Evolutionary conservation across 257 asterid species (phyloP).

Genomic region (Gynochthodes officinalis): DNA sequence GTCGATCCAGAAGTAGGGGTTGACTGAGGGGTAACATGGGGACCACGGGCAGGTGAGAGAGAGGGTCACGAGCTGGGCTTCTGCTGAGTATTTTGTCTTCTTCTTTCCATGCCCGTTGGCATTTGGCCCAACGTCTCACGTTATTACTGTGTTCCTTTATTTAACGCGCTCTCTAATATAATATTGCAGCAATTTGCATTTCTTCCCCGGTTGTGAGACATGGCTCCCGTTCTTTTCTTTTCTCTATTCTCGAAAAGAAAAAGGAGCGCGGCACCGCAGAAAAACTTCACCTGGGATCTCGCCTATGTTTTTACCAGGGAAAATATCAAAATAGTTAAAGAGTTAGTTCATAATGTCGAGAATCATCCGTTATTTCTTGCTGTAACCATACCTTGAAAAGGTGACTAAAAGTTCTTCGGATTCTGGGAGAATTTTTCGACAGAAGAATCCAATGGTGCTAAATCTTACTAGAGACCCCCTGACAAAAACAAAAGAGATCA

Average conservation of each 20-base stretch:
- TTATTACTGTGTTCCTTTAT: slow-evolving; percentile 8
- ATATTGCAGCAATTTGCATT: background rate
- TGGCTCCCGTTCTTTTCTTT: background rate
- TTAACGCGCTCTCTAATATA: too few relatives aligned
- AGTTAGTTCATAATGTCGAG: background rate
- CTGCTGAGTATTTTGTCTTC: slow-evolving; percentile 14
- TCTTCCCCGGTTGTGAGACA: background rate
- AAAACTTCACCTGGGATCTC: too few relatives aligned
- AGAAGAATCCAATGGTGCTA: background rate
- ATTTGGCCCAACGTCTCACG: slow-evolving; percentile 5
- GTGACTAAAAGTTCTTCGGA: too few relatives aligned
- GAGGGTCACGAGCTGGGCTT: slow-evolving; percentile 19
- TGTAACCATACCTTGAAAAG: background rate
- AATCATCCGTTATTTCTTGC: background rate
- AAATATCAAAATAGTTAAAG: too few relatives aligned
- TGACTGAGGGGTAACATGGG: slow-evolving; percentile 8
- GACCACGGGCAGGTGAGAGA: background rate
- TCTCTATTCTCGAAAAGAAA: background rate
- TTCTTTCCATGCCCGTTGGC: background rate
- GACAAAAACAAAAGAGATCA: background rate
- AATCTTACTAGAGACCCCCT: too few relatives aligned
- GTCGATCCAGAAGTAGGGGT: slow-evolving; percentile 7
- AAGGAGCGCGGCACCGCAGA: background rate
- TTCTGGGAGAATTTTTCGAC: background rate
- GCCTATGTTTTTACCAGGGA: background rate